Evolutionary conservation across 2,329 filamentous ascomycete genomes (phyloP), one percentile per base, ranked within the genome.

Genomic region (Aschersonia sp.): DNA sequence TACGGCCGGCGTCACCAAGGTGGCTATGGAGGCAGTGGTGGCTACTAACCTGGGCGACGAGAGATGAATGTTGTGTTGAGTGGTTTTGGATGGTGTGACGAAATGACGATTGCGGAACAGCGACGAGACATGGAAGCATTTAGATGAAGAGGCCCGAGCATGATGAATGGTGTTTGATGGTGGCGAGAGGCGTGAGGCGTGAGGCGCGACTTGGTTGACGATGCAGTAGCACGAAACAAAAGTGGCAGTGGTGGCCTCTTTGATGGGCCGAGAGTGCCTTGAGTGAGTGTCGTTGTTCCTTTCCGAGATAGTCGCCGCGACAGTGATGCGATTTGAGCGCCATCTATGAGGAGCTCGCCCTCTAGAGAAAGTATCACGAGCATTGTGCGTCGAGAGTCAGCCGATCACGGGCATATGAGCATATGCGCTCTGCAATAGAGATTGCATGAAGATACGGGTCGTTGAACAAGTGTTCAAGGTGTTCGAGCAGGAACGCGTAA

Each of bases 11-110:
- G 55, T 41, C 48, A 54, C 12, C 47, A 47, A 10, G 45, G 30
- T 31, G 40, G 40, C n/a, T 42, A 42, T 42, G 40, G 56, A 10
- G 54, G 55, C 29, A 55, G 55, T 41, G 57, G 56, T 5, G 56
- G 44, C n/a, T 48, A 50, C 45, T 42, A 12, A 38, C 7, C 7
- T 12, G 12, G 35, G 35, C 7, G 35, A 38, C 35, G 35, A 20
- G 20, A 20, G 20, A 20, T 20, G 20, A 20, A 20, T 20, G 20
- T 20, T 20, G 20, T 20, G 20, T 20, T 20, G 20, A 20, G 20
- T 20, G 20, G 35, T 38, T 38, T 12, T 38, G 35, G 35, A 38
- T 38, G 35, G 7, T 38, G 12, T 38, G 35, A 38, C 4, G 35
- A 38, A 38, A 20, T 20, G 20, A 20, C 20, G 20, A 20, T 20